Percentiles rank a stretch among this genome's conserved stretches.
Evolutionary conservation across 176 grass and related monocot species (phyloP).

Genomic region (Phoenix dactylifera): DNA sequence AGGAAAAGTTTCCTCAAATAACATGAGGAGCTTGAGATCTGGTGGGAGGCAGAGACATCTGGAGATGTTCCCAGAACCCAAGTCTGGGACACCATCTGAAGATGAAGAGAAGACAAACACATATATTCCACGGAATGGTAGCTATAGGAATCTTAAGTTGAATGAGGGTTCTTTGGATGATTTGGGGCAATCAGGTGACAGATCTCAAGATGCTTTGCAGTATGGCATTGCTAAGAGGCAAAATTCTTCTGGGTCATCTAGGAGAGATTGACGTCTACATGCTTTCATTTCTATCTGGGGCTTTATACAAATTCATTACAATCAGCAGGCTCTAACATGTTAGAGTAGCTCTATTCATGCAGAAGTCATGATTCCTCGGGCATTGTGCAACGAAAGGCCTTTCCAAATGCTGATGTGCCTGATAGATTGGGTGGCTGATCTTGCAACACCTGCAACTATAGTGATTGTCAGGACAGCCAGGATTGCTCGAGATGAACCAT

Average conservation of each 20-base stretch:
- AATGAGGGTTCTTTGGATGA: conserved; percentile 34
- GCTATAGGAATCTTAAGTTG: conserved; percentile 45
- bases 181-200: conserved; percentile 40
- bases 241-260: conserved; percentile 35
- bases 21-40: conserved; percentile 55
- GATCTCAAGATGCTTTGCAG: conserved; percentile 39
- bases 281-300: no score
- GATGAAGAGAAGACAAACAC: conserved; percentile 47
- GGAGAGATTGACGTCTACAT: no score
- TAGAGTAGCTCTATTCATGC: no score
- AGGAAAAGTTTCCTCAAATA: conserved; percentile 45
- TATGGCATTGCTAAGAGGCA: conserved; percentile 47
- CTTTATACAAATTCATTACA: no score
- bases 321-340: no score
- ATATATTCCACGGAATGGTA: conserved; percentile 55
- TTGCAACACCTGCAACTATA: no score
- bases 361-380: no score
- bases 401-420: no score
- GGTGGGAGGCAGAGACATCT: conserved; percentile 46
- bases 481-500: no score
- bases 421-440: no score
- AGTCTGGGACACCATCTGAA: conserved; percentile 44
- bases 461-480: no score
- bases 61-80: conserved; percentile 58
- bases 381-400: no score